Evolutionary conservation across 805 yeast genomes (phyloP).

Genomic region (Candida multigemmis): DNA sequence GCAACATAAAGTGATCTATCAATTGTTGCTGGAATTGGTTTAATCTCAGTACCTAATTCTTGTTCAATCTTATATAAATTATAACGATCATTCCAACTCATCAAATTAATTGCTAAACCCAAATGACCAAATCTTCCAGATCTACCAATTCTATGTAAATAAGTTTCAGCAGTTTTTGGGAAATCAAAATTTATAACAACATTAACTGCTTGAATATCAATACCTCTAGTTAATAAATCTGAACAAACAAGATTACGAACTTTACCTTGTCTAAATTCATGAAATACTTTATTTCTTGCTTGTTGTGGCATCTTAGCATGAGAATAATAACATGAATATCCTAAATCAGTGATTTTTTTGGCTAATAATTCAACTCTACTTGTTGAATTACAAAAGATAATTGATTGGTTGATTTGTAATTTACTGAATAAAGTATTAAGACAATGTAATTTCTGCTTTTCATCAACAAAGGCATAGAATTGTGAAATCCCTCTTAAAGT

Average conservation of each 20-base stretch:
- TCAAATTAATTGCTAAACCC: slow-evolving; percentile 93
- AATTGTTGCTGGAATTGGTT: slow-evolving; percentile 91
- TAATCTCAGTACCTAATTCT: slow-evolving; percentile 94
- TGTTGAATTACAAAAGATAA: slow-evolving; percentile 95
- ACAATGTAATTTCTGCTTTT: slow-evolving; percentile 91
- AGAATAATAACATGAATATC: slow-evolving; percentile 92
- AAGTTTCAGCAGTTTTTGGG: slow-evolving; percentile 97
- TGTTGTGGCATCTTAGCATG: slow-evolving; percentile 97
- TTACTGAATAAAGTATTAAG: slow-evolving; percentile 90
- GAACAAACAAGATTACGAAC: slow-evolving; percentile 97
- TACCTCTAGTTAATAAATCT: slow-evolving; percentile 94
- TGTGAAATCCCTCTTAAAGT: slow-evolving; percentile 95
- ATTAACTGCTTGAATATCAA: slow-evolving; percentile 97
- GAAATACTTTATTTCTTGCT: slow-evolving; percentile 96
- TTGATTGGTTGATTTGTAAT: slow-evolving; percentile 91
- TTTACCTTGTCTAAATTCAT: slow-evolving; percentile 96
- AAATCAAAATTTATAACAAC: slow-evolving; percentile 97
- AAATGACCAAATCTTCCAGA: slow-evolving; percentile 98
- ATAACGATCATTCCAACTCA: slow-evolving; percentile 95
- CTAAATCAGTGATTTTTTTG: slow-evolving; percentile 90
- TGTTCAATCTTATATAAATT: slow-evolving; percentile 92
- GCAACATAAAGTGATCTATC: slow-evolving; percentile 87
- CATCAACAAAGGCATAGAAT: slow-evolving; percentile 97
- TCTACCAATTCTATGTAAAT: slow-evolving; percentile 97
- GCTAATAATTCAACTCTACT: slow-evolving; percentile 93